These are phyloP conservation scores for Aspergillus glaucus DNA, from an alignment of 2,329 filamentous ascomycete species.

Conservation along the genomic window DNA sequence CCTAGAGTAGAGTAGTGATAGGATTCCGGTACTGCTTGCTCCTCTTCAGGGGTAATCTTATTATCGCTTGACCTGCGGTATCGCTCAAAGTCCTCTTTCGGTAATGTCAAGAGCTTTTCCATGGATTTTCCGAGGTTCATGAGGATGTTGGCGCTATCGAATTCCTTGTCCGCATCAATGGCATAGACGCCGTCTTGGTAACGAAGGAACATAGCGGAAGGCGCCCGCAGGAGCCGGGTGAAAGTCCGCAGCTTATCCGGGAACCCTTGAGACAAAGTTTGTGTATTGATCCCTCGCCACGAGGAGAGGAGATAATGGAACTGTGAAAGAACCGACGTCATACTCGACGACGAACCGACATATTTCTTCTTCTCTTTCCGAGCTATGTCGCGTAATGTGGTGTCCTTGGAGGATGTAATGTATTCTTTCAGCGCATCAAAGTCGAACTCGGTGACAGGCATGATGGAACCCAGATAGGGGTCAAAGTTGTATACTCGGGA, in stretches of 20 bases:
- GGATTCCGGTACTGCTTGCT: conserved; percentile 65
- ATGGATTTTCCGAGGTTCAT: conserved; percentile 92
- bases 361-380: conserved; percentile 66
- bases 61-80: conserved; percentile 66
- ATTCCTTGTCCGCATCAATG: conserved; percentile 93
- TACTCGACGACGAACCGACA: conserved; percentile 92
- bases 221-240: conserved; percentile 65
- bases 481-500: conserved; percentile 95
- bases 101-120: conserved; percentile 86
- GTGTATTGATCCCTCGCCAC: conserved; percentile 67
- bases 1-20: conserved; percentile 84
- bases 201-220: conserved; percentile 73
- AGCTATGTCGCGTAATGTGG: conserved; percentile 62
- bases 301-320: conserved; percentile 87
- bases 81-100: conserved; percentile 76
- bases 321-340: conserved; percentile 80
- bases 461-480: conserved; percentile 84
- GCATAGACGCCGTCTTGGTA: conserved; percentile 82
- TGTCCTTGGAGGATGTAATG: conserved; percentile 84
- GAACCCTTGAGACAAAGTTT: conserved; percentile 63
- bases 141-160: conserved; percentile 74
- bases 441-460: conserved; percentile 89
- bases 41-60: conserved; percentile 60
- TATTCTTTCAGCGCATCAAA: conserved; percentile 81
- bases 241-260: conserved; percentile 57